phyloP scores from a whole-genome alignment of 208 protist genomes.

The Leishmania tropica region DNA sequence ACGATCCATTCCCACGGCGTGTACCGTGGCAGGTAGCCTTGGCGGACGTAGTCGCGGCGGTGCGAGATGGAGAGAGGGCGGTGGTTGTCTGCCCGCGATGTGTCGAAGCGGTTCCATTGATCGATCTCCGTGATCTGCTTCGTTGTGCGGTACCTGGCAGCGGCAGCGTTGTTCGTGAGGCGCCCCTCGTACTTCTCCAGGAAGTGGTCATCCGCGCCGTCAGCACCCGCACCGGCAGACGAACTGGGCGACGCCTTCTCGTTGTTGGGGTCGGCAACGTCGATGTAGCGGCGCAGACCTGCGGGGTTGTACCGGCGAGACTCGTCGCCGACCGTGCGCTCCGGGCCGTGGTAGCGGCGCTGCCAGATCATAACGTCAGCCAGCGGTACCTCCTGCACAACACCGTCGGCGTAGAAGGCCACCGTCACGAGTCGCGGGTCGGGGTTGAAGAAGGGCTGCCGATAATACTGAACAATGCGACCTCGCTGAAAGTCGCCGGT shows the following conservation, averaged over 20 bases:
- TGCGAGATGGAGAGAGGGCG: conserved; percentile 87
- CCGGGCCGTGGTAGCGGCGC: conserved; percentile 77
- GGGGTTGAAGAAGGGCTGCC: conserved; percentile 89
- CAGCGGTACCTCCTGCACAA: conserved; percentile 65
- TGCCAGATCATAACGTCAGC: conserved; percentile 87
- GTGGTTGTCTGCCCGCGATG: conserved; percentile 81
- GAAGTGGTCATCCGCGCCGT: conserved; percentile 64
- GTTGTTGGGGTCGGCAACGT: conserved; percentile 81
- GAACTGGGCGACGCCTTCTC: conserved; percentile 31
- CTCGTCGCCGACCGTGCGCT: conserved; percentile 83
- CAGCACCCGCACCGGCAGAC: not conserved
- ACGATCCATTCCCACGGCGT: conserved; percentile 93
- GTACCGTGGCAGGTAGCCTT: conserved; percentile 85
- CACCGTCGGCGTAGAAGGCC: conserved; percentile 62
- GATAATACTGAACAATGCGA: conserved; percentile 62
- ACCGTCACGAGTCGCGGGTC: conserved; percentile 80
- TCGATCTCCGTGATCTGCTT: conserved; percentile 92
- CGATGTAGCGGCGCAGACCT: conserved; percentile 76
- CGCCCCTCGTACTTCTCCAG: conserved; percentile 84
- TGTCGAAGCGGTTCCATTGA: conserved; percentile 76
- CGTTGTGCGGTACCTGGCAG: conserved; percentile 61
- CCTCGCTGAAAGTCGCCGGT: conserved; percentile 73
- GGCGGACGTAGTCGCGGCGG: conserved; percentile 83
- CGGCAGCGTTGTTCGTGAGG: conserved; percentile 5
- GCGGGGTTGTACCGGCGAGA: conserved; percentile 66